Percentiles rank a stretch among this genome's conserved stretches.
Evolutionary conservation across 192 early-diverging fungal species (phyloP).

Genomic region (Dissophora ornata): DNA sequence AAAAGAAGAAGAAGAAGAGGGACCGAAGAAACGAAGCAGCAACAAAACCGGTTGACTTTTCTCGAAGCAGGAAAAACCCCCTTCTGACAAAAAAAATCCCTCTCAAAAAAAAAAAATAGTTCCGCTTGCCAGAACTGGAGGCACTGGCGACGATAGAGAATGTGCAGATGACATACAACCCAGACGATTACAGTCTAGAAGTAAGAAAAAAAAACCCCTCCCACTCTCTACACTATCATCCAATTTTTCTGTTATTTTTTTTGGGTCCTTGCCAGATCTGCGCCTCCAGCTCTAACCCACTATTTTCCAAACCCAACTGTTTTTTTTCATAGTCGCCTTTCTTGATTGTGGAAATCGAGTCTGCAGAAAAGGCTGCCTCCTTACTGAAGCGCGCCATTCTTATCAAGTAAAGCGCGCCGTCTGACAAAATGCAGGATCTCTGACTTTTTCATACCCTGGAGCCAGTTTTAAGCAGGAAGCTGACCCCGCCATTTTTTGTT

Average conservation of each 20-base stretch:
- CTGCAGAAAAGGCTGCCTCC: constrained; percentile 73
- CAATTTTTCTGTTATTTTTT: background rate
- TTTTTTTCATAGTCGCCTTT: constrained; percentile 75
- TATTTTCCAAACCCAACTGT: background rate
- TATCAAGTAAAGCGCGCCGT: constrained; percentile 65
- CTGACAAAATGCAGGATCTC: too few relatives aligned
- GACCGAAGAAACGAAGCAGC: background rate
- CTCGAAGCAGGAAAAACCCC: too few relatives aligned
- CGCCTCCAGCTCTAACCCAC: too few relatives aligned
- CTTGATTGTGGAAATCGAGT: constrained; percentile 78
- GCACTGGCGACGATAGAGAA: constrained; percentile 83
- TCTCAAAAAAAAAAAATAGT: constrained; percentile 67
- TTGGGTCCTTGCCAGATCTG: background rate
- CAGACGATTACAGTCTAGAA: constrained; percentile 66
- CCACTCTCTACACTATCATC: too few relatives aligned
- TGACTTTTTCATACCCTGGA: too few relatives aligned
- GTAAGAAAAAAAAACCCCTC: constrained; percentile 52
- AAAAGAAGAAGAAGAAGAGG: too few relatives aligned
- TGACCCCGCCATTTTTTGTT: too few relatives aligned
- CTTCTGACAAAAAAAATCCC: constrained; percentile 12
- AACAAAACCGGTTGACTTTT: too few relatives aligned
- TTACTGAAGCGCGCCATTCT: constrained; percentile 88
- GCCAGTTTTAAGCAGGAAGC: too few relatives aligned
- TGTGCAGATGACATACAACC: constrained; percentile 74
- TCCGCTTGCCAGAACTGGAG: constrained; percentile 85